phyloP scores from a whole-genome alignment of 306 rosid species.

The Cicer pinnatifidum region DNA sequence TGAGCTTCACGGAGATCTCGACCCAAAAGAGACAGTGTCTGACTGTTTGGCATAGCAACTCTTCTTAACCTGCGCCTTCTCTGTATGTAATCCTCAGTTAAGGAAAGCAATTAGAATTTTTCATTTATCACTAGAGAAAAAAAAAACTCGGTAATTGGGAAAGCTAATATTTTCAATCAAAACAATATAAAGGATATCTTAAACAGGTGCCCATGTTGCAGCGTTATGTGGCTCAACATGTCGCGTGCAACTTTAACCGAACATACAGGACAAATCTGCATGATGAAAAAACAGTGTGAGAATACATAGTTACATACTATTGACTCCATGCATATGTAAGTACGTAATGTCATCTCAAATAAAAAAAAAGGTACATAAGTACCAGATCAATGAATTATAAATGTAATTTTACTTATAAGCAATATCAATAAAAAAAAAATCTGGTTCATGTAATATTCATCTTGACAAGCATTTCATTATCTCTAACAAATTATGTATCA shows the following conservation, averaged over 20 bases:
- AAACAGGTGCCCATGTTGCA: conserved; percentile 91
- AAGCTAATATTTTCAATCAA: conserved; percentile 20
- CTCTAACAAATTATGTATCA: conserved; percentile 11
- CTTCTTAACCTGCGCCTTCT: conserved; percentile 83
- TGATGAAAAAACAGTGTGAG: conserved; percentile 41
- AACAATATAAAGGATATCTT: conserved; percentile 79
- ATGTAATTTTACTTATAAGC: background rate
- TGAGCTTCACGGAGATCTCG: conserved; percentile 99
- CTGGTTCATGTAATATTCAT: conserved; percentile 16
- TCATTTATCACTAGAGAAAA: conserved; percentile 19
- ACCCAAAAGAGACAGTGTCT: conserved; percentile 64
- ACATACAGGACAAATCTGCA: conserved; percentile 96
- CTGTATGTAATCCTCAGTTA: conserved; percentile 81
- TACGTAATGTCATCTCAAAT: background rate
- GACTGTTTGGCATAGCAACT: conserved; percentile 86
- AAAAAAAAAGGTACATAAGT: background rate
- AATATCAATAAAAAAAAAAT: background rate
- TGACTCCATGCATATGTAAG: background rate
- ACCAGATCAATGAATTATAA: background rate
- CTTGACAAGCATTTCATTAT: background rate
- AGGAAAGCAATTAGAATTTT: conserved; percentile 48
- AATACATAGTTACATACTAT: conserved; percentile 22
- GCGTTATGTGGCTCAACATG: conserved; percentile 87
- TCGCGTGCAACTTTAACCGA: conserved; percentile 86
- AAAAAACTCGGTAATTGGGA: background rate